These are phyloP conservation scores for Tetragonia tetragonoides DNA, from an alignment of 148 eudicot species.

Conservation along the genomic window DNA sequence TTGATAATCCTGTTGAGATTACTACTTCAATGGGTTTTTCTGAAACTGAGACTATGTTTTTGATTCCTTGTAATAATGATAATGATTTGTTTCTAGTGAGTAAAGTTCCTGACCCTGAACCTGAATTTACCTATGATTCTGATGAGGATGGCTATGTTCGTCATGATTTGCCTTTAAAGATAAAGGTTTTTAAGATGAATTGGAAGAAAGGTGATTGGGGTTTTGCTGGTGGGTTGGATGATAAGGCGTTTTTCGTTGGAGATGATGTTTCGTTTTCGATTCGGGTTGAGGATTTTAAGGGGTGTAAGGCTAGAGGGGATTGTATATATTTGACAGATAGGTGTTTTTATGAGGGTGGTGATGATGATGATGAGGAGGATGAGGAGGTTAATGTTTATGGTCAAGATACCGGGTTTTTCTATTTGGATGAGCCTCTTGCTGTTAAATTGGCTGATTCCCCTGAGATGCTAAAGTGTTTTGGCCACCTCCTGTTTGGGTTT, in stretches of 20 bases:
- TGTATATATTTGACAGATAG: constrained; percentile 16
- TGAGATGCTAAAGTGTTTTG: constrained; percentile 23
- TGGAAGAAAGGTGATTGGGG: constrained; percentile 8
- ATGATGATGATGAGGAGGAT: background rate
- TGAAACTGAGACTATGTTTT: background rate
- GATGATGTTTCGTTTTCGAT: constrained; percentile 27
- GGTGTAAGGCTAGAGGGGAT: constrained; percentile 9
- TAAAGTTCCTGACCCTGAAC: background rate
- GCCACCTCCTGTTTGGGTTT: constrained; percentile 32
- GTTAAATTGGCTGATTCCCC: constrained; percentile 11
- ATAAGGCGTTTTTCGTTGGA: constrained; percentile 19
- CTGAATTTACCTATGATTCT: background rate
- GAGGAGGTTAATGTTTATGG: constrained; percentile 22
- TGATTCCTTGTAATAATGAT: background rate
- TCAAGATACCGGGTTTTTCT: constrained; percentile 20
- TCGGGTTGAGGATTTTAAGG: constrained; percentile 6
- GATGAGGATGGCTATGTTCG: background rate
- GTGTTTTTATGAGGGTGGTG: constrained; percentile 4
- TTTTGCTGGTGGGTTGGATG: background rate
- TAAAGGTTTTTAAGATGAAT: constrained; percentile 13
- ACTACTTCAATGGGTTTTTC: background rate
- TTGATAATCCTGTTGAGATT: background rate
- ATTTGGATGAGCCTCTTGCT: constrained; percentile 5
- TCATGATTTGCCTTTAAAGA: constrained; percentile 3
- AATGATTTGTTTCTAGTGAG: constrained; percentile 14